phyloP scores from a whole-genome alignment of 139 green algal species.

The Chlorella ohadii region DNA sequence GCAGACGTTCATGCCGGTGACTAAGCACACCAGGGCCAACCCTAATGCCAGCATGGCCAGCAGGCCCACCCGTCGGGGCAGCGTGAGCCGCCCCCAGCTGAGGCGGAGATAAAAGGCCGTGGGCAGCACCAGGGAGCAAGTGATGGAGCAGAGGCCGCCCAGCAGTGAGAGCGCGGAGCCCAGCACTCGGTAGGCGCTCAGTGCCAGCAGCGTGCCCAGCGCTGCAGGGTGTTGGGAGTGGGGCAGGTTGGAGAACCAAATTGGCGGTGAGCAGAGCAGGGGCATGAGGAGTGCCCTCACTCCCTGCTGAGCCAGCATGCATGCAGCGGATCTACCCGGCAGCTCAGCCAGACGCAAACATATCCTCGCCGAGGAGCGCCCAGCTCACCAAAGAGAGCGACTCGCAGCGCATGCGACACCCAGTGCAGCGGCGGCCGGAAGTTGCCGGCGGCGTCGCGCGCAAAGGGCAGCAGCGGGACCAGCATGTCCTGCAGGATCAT shows the following conservation, averaged over 20 bases:
- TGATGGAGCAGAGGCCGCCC: conserved; percentile 53
- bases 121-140: conserved; percentile 58
- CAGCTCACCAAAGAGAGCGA: conserved; percentile 1
- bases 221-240: no score
- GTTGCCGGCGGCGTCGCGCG: not conserved
- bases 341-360: no score
- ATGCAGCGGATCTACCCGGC: no score
- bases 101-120: conserved; percentile 50
- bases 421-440: not conserved
- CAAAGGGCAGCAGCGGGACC: not conserved
- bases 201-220: not conserved
- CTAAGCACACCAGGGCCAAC: conserved; percentile 23
- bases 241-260: no score
- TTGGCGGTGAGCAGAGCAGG: no score
- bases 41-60: conserved; percentile 26
- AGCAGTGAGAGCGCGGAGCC: conserved; percentile 38
- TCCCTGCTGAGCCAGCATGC: no score
- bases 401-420: not conserved
- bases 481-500: conserved; percentile 54
- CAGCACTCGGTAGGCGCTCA: not conserved
- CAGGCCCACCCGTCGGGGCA: not conserved
- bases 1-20: conserved; percentile 36
- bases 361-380: no score
- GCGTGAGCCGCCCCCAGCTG: conserved; percentile 31
- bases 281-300: no score